Conservation (phyloP, 2,329 filamentous ascomycete species). For the Westerdykella sp. region DNA sequence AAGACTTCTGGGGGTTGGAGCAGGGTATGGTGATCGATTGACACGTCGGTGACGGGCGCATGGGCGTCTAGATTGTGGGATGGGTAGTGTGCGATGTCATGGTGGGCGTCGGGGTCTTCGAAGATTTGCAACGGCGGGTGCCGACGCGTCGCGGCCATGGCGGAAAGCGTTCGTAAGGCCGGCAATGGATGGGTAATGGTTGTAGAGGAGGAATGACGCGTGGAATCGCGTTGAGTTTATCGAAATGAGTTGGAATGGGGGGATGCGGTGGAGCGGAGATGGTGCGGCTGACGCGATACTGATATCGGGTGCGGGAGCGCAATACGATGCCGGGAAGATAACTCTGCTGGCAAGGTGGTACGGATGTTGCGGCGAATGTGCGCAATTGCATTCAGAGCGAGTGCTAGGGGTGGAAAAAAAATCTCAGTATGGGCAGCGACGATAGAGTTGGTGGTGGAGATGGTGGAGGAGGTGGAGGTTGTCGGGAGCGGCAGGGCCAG, state of each 20-base stretch:
- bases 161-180: constrained; percentile 22
- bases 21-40: constrained; percentile 56
- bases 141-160: constrained; percentile 53
- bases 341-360: no score
- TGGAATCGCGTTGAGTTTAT: constrained; percentile 34
- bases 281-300: not conserved
- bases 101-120: constrained; percentile 48
- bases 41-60: constrained; percentile 40
- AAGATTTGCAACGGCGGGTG: constrained; percentile 52
- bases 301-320: no score
- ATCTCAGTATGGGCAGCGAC: no score
- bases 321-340: no score
- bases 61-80: constrained; percentile 47
- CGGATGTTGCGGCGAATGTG: no score
- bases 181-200: constrained; percentile 3
- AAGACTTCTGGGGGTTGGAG: constrained; percentile 56
- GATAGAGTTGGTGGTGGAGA: no score
- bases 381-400: no score
- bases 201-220: constrained; percentile 31
- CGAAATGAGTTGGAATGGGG: constrained; percentile 10
- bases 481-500: no score
- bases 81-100: constrained; percentile 44
- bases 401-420: no score
- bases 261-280: not conserved
- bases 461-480: no score